These are phyloP conservation scores for Phytopythium oedochilum DNA, from an alignment of 352 stramenopile species.

Conservation along the genomic window DNA sequence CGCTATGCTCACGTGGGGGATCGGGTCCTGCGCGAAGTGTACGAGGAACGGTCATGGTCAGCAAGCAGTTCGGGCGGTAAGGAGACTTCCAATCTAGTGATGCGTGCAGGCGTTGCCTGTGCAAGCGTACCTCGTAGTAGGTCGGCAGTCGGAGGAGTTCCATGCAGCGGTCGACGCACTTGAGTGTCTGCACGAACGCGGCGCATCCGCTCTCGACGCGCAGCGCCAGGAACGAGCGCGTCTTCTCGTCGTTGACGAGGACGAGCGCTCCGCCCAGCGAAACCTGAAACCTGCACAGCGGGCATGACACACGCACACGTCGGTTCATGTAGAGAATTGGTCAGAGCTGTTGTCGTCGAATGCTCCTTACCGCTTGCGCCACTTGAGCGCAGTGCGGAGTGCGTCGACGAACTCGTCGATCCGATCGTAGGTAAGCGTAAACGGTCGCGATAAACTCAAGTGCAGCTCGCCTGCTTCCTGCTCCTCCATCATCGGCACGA, in stretches of 20 bases:
- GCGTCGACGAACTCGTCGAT: constrained; percentile 67
- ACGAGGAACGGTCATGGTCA: constrained; percentile 21
- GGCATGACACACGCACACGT: background rate
- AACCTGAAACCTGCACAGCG: constrained; percentile 36
- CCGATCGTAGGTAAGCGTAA: constrained; percentile 62
- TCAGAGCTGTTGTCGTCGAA: background rate
- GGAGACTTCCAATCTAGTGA: background rate
- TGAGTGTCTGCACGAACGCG: constrained; percentile 33
- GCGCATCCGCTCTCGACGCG: constrained; percentile 30
- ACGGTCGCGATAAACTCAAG: constrained; percentile 75
- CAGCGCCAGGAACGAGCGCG: constrained; percentile 69
- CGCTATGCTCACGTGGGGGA: constrained; percentile 77
- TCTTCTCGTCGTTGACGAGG: constrained; percentile 70
- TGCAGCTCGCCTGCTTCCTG: constrained; percentile 24
- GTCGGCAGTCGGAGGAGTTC: constrained; percentile 31
- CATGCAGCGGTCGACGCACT: constrained; percentile 64
- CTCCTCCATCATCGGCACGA: constrained; percentile 34
- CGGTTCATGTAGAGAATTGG: background rate
- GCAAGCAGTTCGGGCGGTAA: constrained; percentile 28
- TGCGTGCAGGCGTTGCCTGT: background rate
- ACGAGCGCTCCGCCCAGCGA: constrained; percentile 32
- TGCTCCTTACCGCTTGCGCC: constrained; percentile 45
- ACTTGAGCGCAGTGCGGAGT: constrained; percentile 63
- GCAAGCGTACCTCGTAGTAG: constrained; percentile 57
- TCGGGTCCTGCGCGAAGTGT: constrained; percentile 46